Conservation (phyloP, 2,329 filamentous ascomycete species). For the Neofusicoccum cordaticola region DNA sequence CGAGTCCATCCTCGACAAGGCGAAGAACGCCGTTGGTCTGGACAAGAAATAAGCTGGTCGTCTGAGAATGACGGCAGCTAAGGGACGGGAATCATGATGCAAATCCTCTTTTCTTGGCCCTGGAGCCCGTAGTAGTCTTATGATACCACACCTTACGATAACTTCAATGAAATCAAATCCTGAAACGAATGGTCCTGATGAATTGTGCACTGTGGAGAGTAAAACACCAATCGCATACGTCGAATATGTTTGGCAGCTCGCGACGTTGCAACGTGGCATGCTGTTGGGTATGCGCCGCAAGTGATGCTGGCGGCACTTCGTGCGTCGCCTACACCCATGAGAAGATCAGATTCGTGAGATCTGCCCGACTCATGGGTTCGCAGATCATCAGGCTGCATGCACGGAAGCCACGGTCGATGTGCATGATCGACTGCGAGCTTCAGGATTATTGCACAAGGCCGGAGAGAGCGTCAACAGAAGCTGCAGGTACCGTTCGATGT, state of each 20-base stretch:
- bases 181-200: too few relatives aligned
- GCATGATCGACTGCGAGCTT: too few relatives aligned
- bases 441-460: too few relatives aligned
- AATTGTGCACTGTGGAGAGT: too few relatives aligned
- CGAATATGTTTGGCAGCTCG: too few relatives aligned
- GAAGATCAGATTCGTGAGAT: too few relatives aligned
- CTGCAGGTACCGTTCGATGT: background rate
- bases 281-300: too few relatives aligned
- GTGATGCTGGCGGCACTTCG: too few relatives aligned
- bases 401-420: background rate
- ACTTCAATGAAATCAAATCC: background rate
- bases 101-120: background rate
- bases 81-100: background rate
- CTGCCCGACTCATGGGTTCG: background rate
- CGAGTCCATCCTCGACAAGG: constrained; percentile 44
- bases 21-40: constrained; percentile 48
- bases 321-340: too few relatives aligned
- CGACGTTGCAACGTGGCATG: too few relatives aligned
- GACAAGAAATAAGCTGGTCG: constrained; percentile 35
- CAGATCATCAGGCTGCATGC: background rate
- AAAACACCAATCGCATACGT: too few relatives aligned
- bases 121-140: constrained; percentile 10
- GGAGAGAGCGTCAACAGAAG: too few relatives aligned
- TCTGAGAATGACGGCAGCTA: background rate
- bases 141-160: constrained; percentile 15